Evolutionary conservation across 352 stramenopile genomes (phyloP).

Genomic region (Pythium sukuiense): DNA sequence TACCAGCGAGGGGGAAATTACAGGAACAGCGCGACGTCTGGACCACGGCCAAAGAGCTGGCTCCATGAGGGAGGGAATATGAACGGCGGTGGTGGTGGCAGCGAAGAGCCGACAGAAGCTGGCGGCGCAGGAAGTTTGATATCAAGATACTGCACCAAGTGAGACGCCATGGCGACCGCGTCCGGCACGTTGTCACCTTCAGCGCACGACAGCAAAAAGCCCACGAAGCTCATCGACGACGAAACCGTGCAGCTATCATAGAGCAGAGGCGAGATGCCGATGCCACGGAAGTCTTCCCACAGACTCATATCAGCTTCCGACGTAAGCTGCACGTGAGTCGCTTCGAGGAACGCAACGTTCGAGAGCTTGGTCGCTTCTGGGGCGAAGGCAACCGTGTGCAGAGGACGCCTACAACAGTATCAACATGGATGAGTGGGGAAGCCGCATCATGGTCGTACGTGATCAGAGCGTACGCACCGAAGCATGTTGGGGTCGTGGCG

Average conservation of each 20-base stretch:
- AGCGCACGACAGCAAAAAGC: constrained; percentile 66
- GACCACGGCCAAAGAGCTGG: constrained; percentile 30
- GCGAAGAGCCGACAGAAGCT: neutral
- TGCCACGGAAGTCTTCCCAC: constrained; percentile 55
- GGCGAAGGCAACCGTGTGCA: constrained; percentile 57
- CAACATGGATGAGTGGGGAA: no score
- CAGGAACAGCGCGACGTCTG: constrained; percentile 25
- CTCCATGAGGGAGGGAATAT: constrained; percentile 29
- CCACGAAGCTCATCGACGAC: constrained; percentile 39
- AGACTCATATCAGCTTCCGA: constrained; percentile 17
- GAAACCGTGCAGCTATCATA: constrained; percentile 35
- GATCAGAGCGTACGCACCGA: constrained; percentile 28
- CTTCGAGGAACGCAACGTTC: constrained; percentile 26
- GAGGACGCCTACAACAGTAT: constrained; percentile 32
- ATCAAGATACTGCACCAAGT: constrained; percentile 50
- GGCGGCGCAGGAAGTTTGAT: constrained; percentile 11
- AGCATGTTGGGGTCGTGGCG: constrained; percentile 77
- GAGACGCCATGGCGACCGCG: constrained; percentile 50
- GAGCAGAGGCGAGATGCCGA: constrained; percentile 59
- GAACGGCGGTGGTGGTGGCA: constrained; percentile 14
- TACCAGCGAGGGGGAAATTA: neutral
- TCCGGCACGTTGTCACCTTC: constrained; percentile 85
- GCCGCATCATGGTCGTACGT: no score
- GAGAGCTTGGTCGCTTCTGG: constrained; percentile 1
- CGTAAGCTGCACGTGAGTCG: constrained; percentile 7